Evolutionary conservation across 1,284 basidiomycete genomes (phyloP), one percentile per base, ranked within the genome.

Genomic region (Kwoniella shivajii): DNA sequence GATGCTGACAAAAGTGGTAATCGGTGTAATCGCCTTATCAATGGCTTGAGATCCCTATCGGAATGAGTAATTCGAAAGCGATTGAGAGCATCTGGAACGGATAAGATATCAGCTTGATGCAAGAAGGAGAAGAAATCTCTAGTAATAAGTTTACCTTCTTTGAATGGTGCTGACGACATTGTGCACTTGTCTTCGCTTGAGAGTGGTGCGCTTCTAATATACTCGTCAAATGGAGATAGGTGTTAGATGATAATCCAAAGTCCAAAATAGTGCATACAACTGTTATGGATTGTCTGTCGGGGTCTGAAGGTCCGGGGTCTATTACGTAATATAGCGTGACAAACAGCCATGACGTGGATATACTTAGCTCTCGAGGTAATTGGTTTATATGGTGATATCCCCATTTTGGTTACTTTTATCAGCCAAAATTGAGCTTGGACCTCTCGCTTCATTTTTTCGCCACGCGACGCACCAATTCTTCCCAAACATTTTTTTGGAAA

Each of bases 1-100:
- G 53, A n/a, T 4, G 31, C 13, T 2, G 38, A 18, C 13, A 60
- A 36, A 14, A 58, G 52, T 3, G 69, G 57, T 5, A 73, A 56
- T 5, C 64, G 56, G 45, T 73, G 67, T 24, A 76, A 50, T 2
- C 74, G 66, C 4, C 65, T 65, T 7, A 66, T 42, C 30, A 76
- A 60, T 0, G 67, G 56, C 46, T 69, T 67, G 41, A 72, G 46
- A 11, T 75, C 74, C 43, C 65, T 50, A 47, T 76, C 74, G 13
- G 68, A 54, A 57, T 76, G 73, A 14, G 68, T 65, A 16, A 76
- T 62, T 10, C 74, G 68, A 49, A 60, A 76, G 9, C 71, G 67
- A 52, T 73, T 76, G 13, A 74, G 58, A 22, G 68, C 64, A 47
- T 76, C 74, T 75, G 37, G 16, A 1, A 18, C 14, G 10, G 13